Base-by-base conservation (phyloP, 495 filamentous ascomycete genomes). In the Penicillium tannophilum region DNA sequence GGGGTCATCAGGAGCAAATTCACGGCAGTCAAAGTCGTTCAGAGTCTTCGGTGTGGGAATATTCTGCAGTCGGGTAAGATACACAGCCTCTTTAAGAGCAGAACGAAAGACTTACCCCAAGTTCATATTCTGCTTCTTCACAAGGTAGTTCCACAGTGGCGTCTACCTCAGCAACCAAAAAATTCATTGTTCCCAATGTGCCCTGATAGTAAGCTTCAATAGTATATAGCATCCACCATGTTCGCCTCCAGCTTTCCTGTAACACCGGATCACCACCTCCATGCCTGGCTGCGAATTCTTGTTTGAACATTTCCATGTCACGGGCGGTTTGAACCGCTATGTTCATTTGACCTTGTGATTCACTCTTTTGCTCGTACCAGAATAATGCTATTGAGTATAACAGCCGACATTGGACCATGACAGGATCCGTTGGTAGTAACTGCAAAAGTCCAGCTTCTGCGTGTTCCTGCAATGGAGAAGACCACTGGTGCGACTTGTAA, bases 101-200 rank as follows among this genome's bases (percentile, higher is more conserved):
- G 39, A 41, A n/a, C 5, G 4, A 36, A 17, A 8, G 1, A n/a
- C 83, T 63, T 77, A 89, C 86, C 58, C 85, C 87, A 47, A 75
- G 78, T 42, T 76, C 67, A 75, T 88, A 94, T 45, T 89, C 79
- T n/a, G 73, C 69, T 67, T 94, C 88, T 58, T 93, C 89, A 63
- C 90, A 93, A 2, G 90, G 90, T n/a, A 93, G 72, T 11, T 77
- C 81, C 4, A 86, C 86, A 36, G 86, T 83, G 9, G 81, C 71
- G 44, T 74, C 68, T 44, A 89, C 76, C 44, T 83, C 75, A 54
- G 81, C 80, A 33, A 87, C 72, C 28, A 74, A 62, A 59, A 89
- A 87, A 2, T 58, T 57, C 62, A 63, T 66, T 0, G 68, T 73
- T 6, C 65, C 64, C 35, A 69, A 49, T 14, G 68, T 73, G 5